Evolutionary conservation across 1,284 basidiomycete genomes (phyloP).

Genomic region (Microbotryomycetes sp.): DNA sequence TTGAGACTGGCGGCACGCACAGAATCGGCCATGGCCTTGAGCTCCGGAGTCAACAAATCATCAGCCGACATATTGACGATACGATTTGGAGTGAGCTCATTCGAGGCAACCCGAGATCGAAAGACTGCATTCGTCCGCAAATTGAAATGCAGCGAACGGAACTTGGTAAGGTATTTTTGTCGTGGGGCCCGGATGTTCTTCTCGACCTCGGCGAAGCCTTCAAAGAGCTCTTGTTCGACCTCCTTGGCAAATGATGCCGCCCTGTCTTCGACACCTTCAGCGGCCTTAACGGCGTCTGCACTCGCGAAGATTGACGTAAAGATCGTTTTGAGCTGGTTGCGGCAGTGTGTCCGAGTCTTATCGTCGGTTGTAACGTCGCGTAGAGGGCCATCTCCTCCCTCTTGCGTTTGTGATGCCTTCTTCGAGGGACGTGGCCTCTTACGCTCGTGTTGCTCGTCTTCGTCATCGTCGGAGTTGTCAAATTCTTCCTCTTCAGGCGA

Average conservation of each 20-base stretch:
- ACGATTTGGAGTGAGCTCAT: slow-evolving; percentile 56
- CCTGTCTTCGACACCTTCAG: slow-evolving; percentile 9
- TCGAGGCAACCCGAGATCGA: slow-evolving; percentile 53
- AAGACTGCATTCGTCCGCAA: slow-evolving; percentile 35
- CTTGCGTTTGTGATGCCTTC: background rate
- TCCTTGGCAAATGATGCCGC: slow-evolving; percentile 25
- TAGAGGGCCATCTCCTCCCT: background rate
- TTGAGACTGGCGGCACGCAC: slow-evolving; percentile 70
- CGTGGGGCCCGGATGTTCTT: slow-evolving; percentile 16
- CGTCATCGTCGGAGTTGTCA: background rate
- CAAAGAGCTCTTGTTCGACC: slow-evolving; percentile 33
- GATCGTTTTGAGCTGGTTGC: slow-evolving; percentile 22
- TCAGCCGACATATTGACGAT: slow-evolving; percentile 74
- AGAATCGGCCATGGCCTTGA: slow-evolving; percentile 65
- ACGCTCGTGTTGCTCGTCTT: background rate
- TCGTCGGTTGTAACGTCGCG: slow-evolving; percentile 1
- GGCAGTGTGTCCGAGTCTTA: slow-evolving; percentile 22
- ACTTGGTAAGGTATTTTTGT: slow-evolving; percentile 33
- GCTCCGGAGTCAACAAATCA: slow-evolving; percentile 74
- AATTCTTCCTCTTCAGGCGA: background rate
- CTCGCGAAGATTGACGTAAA: slow-evolving; percentile 28
- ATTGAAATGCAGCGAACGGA: slow-evolving; percentile 36
- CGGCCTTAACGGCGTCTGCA: background rate
- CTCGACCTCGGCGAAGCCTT: slow-evolving; percentile 30
- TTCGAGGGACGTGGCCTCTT: background rate